A percentile compares a stretch with the other conserved stretches of the same genome.
Conservation (phyloP, 257 asterid species). For the Nicotiana otophora region DNA sequence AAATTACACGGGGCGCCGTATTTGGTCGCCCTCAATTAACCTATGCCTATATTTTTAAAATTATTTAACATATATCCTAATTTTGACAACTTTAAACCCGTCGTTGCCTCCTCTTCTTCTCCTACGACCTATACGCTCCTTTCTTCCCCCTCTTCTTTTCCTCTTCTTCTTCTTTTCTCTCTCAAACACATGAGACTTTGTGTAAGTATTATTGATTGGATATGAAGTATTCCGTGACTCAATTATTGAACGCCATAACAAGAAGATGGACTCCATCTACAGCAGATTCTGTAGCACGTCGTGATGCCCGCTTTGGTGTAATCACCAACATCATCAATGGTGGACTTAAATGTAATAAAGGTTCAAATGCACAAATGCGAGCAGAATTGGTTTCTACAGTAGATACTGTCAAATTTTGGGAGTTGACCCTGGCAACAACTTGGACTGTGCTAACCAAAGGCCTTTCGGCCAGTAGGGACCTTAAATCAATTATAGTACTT, state of each 20-base stretch:
- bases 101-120: no score
- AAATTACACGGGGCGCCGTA: no score
- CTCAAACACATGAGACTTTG: no score
- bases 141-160: no score
- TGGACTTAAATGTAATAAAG: slow-evolving; percentile 26
- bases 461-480: slow-evolving; percentile 15
- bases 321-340: slow-evolving; percentile 39
- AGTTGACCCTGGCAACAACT: slow-evolving; percentile 21
- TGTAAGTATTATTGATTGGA: no score
- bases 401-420: slow-evolving; percentile 22
- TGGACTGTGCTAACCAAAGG: slow-evolving; percentile 28
- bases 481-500: not conserved
- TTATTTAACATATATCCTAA: no score
- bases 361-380: slow-evolving; percentile 16
- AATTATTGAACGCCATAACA: not conserved
- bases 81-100: no score
- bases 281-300: slow-evolving; percentile 16
- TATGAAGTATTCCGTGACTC: no score
- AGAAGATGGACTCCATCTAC: slow-evolving; percentile 31
- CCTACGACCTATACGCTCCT: no score
- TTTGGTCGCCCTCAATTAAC: no score
- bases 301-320: slow-evolving; percentile 21
- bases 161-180: no score
- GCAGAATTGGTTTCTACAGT: slow-evolving; percentile 22
- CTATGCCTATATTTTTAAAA: no score